Conservation (phyloP, 805 yeast genomes). For the Yarrowia yakushimensis region DNA sequence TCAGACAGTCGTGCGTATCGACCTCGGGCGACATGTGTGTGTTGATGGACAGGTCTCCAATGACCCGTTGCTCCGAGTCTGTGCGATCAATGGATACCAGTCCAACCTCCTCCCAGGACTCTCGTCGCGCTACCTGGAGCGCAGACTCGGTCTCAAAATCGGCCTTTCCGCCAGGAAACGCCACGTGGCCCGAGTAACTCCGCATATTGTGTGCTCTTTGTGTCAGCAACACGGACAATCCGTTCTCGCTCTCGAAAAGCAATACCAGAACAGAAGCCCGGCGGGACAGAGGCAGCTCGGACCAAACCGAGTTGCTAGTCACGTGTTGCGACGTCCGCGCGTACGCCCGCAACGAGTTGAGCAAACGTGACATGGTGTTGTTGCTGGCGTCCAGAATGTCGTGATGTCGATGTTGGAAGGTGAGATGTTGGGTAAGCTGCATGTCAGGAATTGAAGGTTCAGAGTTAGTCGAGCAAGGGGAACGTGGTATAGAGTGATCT, state of each 20-base stretch:
- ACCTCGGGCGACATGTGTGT: slow-evolving; percentile 2
- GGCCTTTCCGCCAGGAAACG: slow-evolving; percentile 92
- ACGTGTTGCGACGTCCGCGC: slow-evolving; percentile 27
- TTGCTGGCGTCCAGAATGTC: neutral
- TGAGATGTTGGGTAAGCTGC: slow-evolving; percentile 1
- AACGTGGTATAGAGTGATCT: no score
- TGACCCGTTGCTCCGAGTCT: neutral
- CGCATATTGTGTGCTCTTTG: slow-evolving; percentile 66
- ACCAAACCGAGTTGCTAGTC: slow-evolving; percentile 42
- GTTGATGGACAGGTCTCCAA: slow-evolving; percentile 5
- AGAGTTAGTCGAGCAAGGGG: neutral
- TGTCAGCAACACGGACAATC: slow-evolving; percentile 68
- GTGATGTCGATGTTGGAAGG: slow-evolving; percentile 7
- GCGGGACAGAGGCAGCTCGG: slow-evolving; percentile 57
- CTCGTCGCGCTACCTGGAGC: slow-evolving; percentile 74
- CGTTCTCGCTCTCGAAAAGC: slow-evolving; percentile 52
- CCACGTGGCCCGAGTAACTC: slow-evolving; percentile 83
- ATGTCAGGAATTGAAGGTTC: neutral
- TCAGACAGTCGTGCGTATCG: slow-evolving; percentile 10
- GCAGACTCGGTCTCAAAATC: slow-evolving; percentile 62
- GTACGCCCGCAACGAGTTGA: slow-evolving; percentile 18
- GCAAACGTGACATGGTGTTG: slow-evolving; percentile 8
- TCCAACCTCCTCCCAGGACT: slow-evolving; percentile 85
- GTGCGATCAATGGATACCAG: slow-evolving; percentile 34
- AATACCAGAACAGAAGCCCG: slow-evolving; percentile 78